These are phyloP conservation scores for Candida tammaniensis DNA, from an alignment of 805 yeast genomes.

Conservation along the genomic window DNA sequence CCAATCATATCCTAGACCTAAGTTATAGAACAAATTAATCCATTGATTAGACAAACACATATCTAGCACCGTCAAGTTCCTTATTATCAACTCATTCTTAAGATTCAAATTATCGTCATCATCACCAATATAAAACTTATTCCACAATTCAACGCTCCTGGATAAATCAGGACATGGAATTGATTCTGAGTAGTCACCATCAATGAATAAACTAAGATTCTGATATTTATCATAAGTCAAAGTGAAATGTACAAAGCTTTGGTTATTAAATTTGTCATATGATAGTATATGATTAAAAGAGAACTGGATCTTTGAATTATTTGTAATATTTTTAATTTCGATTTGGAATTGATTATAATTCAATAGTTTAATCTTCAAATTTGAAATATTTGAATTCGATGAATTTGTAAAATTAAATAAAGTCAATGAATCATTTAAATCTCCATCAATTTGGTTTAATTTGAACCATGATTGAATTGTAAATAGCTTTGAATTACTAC, in stretches of 20 bases:
- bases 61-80: constrained; percentile 40
- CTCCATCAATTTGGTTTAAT: constrained; percentile 17
- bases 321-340: constrained; percentile 23
- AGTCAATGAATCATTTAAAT: constrained; percentile 10
- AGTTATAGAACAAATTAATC: constrained; percentile 44
- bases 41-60: constrained; percentile 44
- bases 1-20: constrained; percentile 50
- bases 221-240: constrained; percentile 35
- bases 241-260: constrained; percentile 30
- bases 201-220: constrained; percentile 44
- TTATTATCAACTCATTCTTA: constrained; percentile 27
- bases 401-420: constrained; percentile 29
- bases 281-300: constrained; percentile 31
- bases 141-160: constrained; percentile 29
- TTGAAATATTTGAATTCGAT: constrained; percentile 16
- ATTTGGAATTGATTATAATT: constrained; percentile 30
- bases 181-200: constrained; percentile 48
- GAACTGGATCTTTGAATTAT: constrained; percentile 26
- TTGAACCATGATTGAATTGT: constrained; percentile 43
- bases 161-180: constrained; percentile 36
- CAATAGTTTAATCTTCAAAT: constrained; percentile 26
- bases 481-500: constrained; percentile 15
- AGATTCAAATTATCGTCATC: constrained; percentile 6
- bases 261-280: constrained; percentile 10
- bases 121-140: constrained; percentile 35